Percentiles rank a stretch among this genome's conserved stretches.
phyloP scores from a whole-genome alignment of 345 rosid species.

The Boechera stricta region DNA sequence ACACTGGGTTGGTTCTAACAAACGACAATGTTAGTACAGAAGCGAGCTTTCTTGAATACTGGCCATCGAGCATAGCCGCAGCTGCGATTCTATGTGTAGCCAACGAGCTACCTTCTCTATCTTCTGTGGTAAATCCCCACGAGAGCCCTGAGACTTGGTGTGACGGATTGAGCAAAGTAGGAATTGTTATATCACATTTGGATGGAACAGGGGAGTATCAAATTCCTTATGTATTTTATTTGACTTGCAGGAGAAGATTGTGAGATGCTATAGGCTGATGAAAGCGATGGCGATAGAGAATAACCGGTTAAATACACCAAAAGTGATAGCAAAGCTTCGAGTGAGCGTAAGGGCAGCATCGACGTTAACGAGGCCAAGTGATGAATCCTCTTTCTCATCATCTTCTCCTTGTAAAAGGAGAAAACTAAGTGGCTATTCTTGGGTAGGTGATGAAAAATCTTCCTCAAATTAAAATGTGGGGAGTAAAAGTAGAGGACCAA shows the following conservation, averaged over 20 bases:
- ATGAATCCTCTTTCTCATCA: slow-evolving; percentile 42
- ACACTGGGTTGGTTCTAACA: slow-evolving; percentile 12
- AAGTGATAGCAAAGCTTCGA: slow-evolving; percentile 63
- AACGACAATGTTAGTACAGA: slow-evolving; percentile 51
- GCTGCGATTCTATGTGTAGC: slow-evolving; percentile 92
- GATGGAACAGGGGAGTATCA: background rate
- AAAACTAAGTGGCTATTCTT: slow-evolving; percentile 63
- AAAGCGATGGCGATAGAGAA: slow-evolving; percentile 62
- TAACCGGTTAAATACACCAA: slow-evolving; percentile 55
- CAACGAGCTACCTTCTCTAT: slow-evolving; percentile 73
- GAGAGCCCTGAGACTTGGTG: slow-evolving; percentile 96
- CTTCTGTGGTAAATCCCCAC: slow-evolving; percentile 62
- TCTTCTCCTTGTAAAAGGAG: slow-evolving; percentile 68
- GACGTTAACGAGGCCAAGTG: slow-evolving; percentile 52
- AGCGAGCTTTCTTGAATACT: slow-evolving; percentile 78
- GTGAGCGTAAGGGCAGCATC: slow-evolving; percentile 66
- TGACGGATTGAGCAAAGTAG: slow-evolving; percentile 89
- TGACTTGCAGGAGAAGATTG: slow-evolving; percentile 74
- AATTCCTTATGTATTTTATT: background rate
- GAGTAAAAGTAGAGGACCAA: background rate
- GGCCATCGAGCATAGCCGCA: slow-evolving; percentile 95
- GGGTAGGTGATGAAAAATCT: slow-evolving; percentile 58
- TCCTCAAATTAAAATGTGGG: slow-evolving; percentile 23
- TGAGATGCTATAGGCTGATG: slow-evolving; percentile 79
- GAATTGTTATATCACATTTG: slow-evolving; percentile 8